phyloP scores from a whole-genome alignment of 208 protist species.

The Wallacemonas sp. region DNA sequence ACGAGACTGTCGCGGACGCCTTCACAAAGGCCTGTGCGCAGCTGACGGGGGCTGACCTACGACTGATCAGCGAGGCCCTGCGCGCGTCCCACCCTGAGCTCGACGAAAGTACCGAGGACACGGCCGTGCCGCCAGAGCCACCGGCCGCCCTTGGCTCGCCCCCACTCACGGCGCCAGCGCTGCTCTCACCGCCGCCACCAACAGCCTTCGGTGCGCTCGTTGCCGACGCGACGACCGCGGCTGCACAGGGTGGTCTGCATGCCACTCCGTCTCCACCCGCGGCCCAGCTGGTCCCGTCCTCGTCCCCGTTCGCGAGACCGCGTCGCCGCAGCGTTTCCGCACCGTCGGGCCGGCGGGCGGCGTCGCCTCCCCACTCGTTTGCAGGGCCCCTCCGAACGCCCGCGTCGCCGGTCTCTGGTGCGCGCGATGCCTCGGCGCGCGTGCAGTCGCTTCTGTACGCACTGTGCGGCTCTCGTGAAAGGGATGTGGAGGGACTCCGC shows the following conservation, averaged over 20 bases:
- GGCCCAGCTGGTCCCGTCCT: too few species aligned
- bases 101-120: too few species aligned
- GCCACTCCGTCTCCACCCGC: too few species aligned
- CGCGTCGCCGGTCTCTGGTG: not conserved
- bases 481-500: not conserved
- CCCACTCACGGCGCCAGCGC: not conserved
- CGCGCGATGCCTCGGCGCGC: not conserved
- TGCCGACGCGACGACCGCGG: not conserved
- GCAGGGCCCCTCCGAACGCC: not conserved
- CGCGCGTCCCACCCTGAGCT: constrained; percentile 9
- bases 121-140: too few species aligned
- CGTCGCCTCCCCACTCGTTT: too few species aligned
- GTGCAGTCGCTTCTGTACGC: not conserved
- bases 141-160: too few species aligned
- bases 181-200: not conserved
- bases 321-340: too few species aligned
- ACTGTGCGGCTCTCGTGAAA: not conserved
- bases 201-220: not conserved
- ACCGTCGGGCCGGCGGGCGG: too few species aligned
- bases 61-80: constrained; percentile 2
- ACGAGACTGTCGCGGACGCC: not conserved
- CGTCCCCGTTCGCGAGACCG: too few species aligned
- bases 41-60: constrained; percentile 9
- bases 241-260: too few species aligned
- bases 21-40: constrained; percentile 15